A percentile compares a stretch with the other conserved stretches of the same genome.
These are phyloP conservation scores for Pezicula carpinea DNA, from an alignment of 2,329 filamentous ascomycete genomes.

Conservation along the genomic window DNA sequence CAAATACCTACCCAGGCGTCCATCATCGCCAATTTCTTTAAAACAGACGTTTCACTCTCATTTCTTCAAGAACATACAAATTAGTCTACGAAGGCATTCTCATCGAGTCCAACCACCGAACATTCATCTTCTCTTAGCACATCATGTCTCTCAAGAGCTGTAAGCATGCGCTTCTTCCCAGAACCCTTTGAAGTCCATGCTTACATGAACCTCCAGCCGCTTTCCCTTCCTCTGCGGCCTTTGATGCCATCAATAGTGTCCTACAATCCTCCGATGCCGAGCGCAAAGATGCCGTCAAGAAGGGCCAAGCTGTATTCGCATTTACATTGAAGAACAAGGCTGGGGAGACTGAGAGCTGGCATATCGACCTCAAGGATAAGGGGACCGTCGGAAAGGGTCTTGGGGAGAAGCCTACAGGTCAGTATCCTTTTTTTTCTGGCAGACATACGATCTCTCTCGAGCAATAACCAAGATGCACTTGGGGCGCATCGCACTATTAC, in stretches of 20 bases:
- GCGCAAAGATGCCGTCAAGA: constrained; percentile 83
- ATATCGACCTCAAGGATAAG: constrained; percentile 91
- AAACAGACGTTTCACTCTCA: too few relatives aligned
- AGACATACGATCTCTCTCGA: not conserved
- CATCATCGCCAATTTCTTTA: too few relatives aligned
- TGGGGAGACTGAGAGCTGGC: constrained; percentile 80
- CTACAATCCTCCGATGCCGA: constrained; percentile 66
- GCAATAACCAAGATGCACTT: not conserved
- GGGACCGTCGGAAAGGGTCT: constrained; percentile 76
- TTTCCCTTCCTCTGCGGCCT: constrained; percentile 87
- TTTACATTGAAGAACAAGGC: constrained; percentile 88
- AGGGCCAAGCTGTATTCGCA: constrained; percentile 80
- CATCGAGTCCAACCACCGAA: too few relatives aligned
- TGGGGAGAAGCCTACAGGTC: constrained; percentile 79
- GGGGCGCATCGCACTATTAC: not conserved
- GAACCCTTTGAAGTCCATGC: not conserved
- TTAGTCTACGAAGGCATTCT: too few relatives aligned
- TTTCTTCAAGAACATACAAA: too few relatives aligned
- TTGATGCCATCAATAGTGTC: constrained; percentile 77
- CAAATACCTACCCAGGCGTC: too few relatives aligned
- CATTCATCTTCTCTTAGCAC: constrained; percentile 10
- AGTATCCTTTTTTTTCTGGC: constrained; percentile 26
- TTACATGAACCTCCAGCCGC: constrained; percentile 47
- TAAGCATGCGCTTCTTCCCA: constrained; percentile 33
- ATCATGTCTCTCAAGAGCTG: constrained; percentile 72